Conservation (phyloP, 2,329 filamentous ascomycete species). For the Xylariales sp. region DNA sequence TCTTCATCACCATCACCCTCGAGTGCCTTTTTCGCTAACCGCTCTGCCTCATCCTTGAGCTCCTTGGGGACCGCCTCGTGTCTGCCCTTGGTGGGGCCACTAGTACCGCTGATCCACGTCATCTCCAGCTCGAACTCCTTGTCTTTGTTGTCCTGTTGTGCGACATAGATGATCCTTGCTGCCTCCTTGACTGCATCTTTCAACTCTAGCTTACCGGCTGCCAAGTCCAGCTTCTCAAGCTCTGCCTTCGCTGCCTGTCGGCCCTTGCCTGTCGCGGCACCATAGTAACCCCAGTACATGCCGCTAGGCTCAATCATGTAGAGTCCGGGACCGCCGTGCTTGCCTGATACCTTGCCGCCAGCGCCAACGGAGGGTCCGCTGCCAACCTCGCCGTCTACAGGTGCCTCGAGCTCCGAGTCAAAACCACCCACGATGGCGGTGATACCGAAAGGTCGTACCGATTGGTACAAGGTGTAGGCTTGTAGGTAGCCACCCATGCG, state of each 20-base stretch:
- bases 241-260: constrained; percentile 96
- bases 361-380: constrained; percentile 71
- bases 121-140: constrained; percentile 99
- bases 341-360: constrained; percentile 72
- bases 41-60: constrained; percentile 85
- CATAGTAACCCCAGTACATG: constrained; percentile 98
- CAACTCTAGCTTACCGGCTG: constrained; percentile 70
- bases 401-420: constrained; percentile 80
- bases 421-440: constrained; percentile 91
- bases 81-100: constrained; percentile 85
- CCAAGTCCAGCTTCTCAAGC: constrained; percentile 93
- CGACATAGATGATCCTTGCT: constrained; percentile 92
- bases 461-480: constrained; percentile 95
- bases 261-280: constrained; percentile 94
- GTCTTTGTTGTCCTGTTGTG: constrained; percentile 98
- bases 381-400: constrained; percentile 88
- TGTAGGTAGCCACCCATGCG: constrained; percentile 96
- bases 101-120: constrained; percentile 87
- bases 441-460: constrained; percentile 93
- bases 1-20: constrained; percentile 85
- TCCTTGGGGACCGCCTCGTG: constrained; percentile 93
- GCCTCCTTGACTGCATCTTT: constrained; percentile 92
- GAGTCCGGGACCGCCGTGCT: constrained; percentile 82
- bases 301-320: constrained; percentile 99
- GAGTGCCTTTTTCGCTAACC: constrained; percentile 82